Evolutionary conservation across 805 yeast genomes (phyloP).

Genomic region (Suhomyces sp.): DNA sequence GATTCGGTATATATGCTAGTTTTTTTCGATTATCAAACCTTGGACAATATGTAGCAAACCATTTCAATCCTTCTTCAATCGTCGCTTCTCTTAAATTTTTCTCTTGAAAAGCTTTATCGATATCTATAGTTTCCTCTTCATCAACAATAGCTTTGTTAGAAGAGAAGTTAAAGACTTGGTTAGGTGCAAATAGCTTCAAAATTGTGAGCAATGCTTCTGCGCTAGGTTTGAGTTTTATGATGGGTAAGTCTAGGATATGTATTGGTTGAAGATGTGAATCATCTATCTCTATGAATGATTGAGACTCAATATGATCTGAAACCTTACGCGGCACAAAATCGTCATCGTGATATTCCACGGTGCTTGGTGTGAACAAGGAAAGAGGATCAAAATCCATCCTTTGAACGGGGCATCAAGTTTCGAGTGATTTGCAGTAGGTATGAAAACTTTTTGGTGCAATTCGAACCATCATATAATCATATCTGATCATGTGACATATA

Average conservation of each 20-base stretch:
- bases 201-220: constrained; percentile 42
- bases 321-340: no score
- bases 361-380: constrained; percentile 34
- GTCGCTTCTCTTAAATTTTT: constrained; percentile 30
- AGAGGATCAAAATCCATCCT: constrained; percentile 44
- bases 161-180: constrained; percentile 52
- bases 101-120: constrained; percentile 25
- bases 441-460: not conserved
- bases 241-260: constrained; percentile 62
- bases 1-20: constrained; percentile 24
- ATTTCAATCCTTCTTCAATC: constrained; percentile 32
- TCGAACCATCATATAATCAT: not conserved
- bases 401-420: not conserved
- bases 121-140: constrained; percentile 6
- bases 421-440: not conserved
- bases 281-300: no score
- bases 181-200: constrained; percentile 49
- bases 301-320: no score
- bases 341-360: constrained; percentile 4
- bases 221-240: constrained; percentile 47
- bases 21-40: constrained; percentile 22
- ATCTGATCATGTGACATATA: not conserved
- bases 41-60: constrained; percentile 45
- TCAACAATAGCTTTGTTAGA: constrained; percentile 10
- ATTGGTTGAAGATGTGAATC: constrained; percentile 34